Evolutionary conservation across 306 rosid species (phyloP).

Genomic region (Leucaena leucocephala): DNA sequence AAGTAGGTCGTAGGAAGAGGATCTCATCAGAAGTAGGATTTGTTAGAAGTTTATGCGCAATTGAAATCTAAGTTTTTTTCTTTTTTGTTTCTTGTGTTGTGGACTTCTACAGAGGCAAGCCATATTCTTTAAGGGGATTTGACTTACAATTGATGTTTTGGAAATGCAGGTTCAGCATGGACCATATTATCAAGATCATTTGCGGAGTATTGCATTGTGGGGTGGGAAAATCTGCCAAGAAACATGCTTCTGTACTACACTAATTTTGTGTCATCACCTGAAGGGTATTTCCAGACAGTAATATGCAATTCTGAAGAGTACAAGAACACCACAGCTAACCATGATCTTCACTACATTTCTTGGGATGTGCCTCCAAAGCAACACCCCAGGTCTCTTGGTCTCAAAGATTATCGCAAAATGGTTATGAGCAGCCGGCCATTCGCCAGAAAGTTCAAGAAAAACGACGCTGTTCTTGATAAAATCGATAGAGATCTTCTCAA

Average conservation of each 20-base stretch:
- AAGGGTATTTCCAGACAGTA: constrained; percentile 88
- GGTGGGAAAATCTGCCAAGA: constrained; percentile 94
- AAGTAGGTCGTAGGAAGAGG: neutral
- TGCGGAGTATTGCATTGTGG: constrained; percentile 65
- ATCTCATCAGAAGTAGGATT: neutral
- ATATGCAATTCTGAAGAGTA: constrained; percentile 72
- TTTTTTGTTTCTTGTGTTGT: neutral
- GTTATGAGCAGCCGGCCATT: constrained; percentile 74
- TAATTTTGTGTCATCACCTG: constrained; percentile 87
- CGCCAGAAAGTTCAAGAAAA: constrained; percentile 82
- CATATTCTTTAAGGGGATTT: neutral
- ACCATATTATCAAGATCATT: constrained; percentile 75
- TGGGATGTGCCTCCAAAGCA: constrained; percentile 97
- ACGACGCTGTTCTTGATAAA: constrained; percentile 61
- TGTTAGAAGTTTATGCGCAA: neutral
- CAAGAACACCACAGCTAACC: constrained; percentile 82
- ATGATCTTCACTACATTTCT: constrained; percentile 85
- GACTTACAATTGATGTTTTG: neutral
- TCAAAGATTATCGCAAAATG: constrained; percentile 60
- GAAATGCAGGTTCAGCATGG: constrained; percentile 67
- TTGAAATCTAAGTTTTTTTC: neutral
- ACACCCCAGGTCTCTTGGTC: constrained; percentile 79
- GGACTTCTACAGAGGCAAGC: neutral
- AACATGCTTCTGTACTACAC: constrained; percentile 88
- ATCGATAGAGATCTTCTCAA: constrained; percentile 74